These are phyloP conservation scores for Colletotrichum abscissum DNA, from an alignment of 2,329 filamentous ascomycete genomes.

Conservation along the genomic window DNA sequence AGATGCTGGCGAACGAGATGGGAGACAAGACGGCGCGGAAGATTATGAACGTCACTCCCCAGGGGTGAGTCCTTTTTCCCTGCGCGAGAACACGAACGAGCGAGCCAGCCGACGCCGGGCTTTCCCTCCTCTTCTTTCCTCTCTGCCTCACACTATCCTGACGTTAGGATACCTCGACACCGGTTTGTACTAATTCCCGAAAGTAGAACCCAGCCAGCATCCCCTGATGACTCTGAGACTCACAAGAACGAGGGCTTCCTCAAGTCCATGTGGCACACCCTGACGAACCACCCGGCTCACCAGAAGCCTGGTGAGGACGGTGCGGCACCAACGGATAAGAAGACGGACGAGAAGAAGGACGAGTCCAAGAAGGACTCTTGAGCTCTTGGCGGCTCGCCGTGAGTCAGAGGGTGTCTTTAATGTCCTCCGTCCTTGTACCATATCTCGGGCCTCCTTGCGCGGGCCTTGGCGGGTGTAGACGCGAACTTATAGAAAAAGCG, in stretches of 20 bases:
- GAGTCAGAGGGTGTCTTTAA: background rate
- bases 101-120: background rate
- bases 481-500: conserved; percentile 34
- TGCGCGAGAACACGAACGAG: background rate
- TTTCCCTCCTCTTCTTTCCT: background rate
- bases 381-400: conserved; percentile 45
- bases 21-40: conserved; percentile 91
- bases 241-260: conserved; percentile 91
- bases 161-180: background rate
- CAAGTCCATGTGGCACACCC: conserved; percentile 91
- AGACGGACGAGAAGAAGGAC: conserved; percentile 39
- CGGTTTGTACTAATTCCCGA: conserved; percentile 8
- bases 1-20: conserved; percentile 98
- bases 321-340: conserved; percentile 37
- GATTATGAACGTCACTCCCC: conserved; percentile 82
- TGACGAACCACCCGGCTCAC: conserved; percentile 80
- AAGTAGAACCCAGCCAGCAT: conserved; percentile 31
- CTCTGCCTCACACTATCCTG: background rate
- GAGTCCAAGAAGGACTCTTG: conserved; percentile 44
- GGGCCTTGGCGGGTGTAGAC: conserved; percentile 8
- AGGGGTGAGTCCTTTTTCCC: conserved; percentile 55
- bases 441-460: conserved; percentile 19
- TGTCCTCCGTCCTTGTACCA: conserved; percentile 37
- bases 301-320: conserved; percentile 49
- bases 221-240: conserved; percentile 50